phyloP scores from a whole-genome alignment of 352 stramenopile species.

The Globisporangium solare region DNA sequence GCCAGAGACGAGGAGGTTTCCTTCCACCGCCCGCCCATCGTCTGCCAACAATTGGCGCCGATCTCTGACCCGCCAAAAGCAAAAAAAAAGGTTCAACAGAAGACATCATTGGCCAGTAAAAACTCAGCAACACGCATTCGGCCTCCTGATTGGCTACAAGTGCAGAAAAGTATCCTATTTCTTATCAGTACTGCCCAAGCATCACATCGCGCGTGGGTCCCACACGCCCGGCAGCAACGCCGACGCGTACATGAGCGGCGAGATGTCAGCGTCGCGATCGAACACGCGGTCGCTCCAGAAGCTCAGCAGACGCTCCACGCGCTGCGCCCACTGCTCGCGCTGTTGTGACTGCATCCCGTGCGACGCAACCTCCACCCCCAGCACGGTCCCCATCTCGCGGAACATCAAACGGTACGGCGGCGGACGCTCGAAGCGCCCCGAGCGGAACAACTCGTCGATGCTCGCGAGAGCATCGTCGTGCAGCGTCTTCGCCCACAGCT shows the following conservation, averaged over 20 bases:
- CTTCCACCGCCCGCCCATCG: background rate
- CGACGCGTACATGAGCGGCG: conserved; percentile 44
- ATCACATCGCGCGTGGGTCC: conserved; percentile 4
- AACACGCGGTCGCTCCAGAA: conserved; percentile 23
- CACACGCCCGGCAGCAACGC: conserved; percentile 31
- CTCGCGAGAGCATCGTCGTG: conserved; percentile 13
- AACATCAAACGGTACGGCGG: conserved; percentile 23
- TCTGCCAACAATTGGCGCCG: conserved; percentile 5
- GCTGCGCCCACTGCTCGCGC: conserved; percentile 15
- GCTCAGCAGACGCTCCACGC: conserved; percentile 15
- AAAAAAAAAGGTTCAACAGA: background rate
- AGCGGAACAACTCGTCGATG: conserved; percentile 17
- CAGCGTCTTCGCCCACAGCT: conserved; percentile 17
- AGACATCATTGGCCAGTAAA: background rate
- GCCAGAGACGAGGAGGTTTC: conserved; percentile 5
- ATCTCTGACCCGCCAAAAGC: conserved; percentile 7
- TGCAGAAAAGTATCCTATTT: conserved; percentile 2
- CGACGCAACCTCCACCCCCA: conserved; percentile 19
- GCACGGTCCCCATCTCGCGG: conserved; percentile 28
- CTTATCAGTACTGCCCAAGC: background rate
- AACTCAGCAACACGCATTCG: too few relatives aligned
- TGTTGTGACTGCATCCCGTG: conserved; percentile 2
- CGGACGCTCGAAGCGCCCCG: conserved; percentile 14
- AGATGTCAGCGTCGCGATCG: conserved; percentile 35
- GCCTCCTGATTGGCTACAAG: too few relatives aligned